phyloP scores from a whole-genome alignment of 805 yeast species.

The Naumovozyma castellii region DNA sequence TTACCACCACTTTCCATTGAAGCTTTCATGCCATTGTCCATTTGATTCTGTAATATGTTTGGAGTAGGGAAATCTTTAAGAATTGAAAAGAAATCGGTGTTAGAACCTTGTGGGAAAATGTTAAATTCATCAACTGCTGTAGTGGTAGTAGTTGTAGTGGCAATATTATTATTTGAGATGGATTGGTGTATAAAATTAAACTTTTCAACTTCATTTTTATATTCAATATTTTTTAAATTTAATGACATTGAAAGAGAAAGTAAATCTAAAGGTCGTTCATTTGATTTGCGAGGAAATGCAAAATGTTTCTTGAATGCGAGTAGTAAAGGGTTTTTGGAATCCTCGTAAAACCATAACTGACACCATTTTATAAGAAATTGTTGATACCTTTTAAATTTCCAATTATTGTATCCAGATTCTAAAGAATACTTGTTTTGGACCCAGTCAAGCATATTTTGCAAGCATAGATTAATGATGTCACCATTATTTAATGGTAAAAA shows the following conservation, averaged over 20 bases:
- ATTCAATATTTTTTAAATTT: background rate
- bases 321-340: conserved; percentile 6
- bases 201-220: background rate
- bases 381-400: conserved; percentile 17
- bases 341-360: conserved; percentile 13
- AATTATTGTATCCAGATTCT: background rate
- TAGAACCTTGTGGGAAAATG: background rate
- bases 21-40: too few species aligned
- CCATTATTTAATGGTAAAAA: conserved; percentile 22
- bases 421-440: conserved; percentile 2
- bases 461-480: conserved; percentile 20
- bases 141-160: too few species aligned
- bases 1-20: too few species aligned
- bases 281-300: background rate
- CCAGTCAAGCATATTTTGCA: conserved; percentile 17
- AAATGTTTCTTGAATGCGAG: conserved; percentile 6
- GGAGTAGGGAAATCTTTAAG: background rate
- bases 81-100: too few species aligned
- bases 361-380: conserved; percentile 21
- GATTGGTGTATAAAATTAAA: background rate
- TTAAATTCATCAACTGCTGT: background rate
- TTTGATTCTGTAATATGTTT: background rate
- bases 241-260: background rate
- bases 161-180: background rate
- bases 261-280: too few species aligned